Percentiles rank a stretch among this genome's conserved stretches.
phyloP scores from a whole-genome alignment of 768 basidiomycete genomes.

The Suillus ampliporus region DNA sequence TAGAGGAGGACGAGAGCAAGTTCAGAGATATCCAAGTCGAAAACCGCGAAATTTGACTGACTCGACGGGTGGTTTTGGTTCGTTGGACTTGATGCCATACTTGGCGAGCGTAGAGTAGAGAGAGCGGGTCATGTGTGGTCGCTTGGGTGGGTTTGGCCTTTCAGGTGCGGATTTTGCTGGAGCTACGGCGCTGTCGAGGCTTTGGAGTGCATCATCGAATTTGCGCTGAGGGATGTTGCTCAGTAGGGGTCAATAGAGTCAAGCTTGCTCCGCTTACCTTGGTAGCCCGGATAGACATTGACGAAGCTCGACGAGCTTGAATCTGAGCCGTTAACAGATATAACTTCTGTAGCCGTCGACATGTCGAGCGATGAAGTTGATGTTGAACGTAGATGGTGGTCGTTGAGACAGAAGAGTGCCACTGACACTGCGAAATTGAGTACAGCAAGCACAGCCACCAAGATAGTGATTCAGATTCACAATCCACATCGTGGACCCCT shows the following conservation, averaged over 20 bases:
- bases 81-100: conserved; percentile 69
- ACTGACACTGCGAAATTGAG: background rate
- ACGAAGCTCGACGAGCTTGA: conserved; percentile 15
- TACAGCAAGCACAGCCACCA: conserved; percentile 7
- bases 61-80: conserved; percentile 39
- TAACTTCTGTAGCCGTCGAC: background rate
- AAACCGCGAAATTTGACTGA: conserved; percentile 26
- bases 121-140: conserved; percentile 59
- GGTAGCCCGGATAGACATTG: conserved; percentile 40
- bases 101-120: conserved; percentile 81
- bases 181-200: conserved; percentile 67
- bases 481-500: too few relatives aligned
- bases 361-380: background rate
- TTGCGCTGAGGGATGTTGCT: conserved; percentile 59
- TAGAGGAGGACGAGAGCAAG: conserved; percentile 10
- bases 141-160: conserved; percentile 51
- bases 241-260: background rate
- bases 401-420: background rate
- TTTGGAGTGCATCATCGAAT: conserved; percentile 80
- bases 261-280: conserved; percentile 43
- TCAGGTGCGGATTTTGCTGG: conserved; percentile 37
- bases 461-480: too few relatives aligned
- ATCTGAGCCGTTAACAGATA: conserved; percentile 20
- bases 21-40: conserved; percentile 6
- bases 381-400: background rate